Evolutionary conservation across 768 basidiomycete genomes (phyloP), one percentile per base, ranked within the genome.

Genomic region (Collybia sp.): DNA sequence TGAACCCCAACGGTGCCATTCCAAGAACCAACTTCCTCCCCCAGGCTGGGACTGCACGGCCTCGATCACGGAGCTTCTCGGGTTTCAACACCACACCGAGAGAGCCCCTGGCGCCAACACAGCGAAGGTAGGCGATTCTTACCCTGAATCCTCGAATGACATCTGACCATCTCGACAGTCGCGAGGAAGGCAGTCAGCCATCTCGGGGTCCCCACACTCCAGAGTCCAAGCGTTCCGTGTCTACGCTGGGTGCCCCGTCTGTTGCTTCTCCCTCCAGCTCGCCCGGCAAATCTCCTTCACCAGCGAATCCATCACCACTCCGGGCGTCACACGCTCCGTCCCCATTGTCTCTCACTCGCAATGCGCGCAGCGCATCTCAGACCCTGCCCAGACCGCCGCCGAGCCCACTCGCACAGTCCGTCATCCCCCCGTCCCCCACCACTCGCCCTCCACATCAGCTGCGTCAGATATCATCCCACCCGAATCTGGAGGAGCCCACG

Each of bases 41-140:
- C 0, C 73, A 73, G 45, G 69, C 67, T 8, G 68, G 71, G 6
- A 69, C 69, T 2, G 54, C 67, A 8, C 66, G 88, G 5, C 89
- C 88, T 4, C 62, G 87, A 42, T 88, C 85, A 16, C 66, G 85
- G 54, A 89, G 87, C 51, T 91, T 91, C 57, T 89, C 87, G 8
- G 83, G 79, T 2, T 83, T 88, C 61, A 76, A 79, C 42, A 67
- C 71, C 3, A 53, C 61, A 4, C 53, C 45, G 5, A 44, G 59
- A 3, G 67, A 73, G 43, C 56, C 63, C 1, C 51, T 59, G 12
- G 36, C 60, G 31, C 62, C 66, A 12, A 31, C 64, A 6, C 59
- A 60, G 37, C 50, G 40, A 43, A 67, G 66, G 69, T 70, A 44
- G 25, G 16, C 40, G 37, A 36, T 35, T 31, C 36, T 35, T 25